phyloP scores from a whole-genome alignment of 805 yeast species.

The Myxozyma sirexii region DNA sequence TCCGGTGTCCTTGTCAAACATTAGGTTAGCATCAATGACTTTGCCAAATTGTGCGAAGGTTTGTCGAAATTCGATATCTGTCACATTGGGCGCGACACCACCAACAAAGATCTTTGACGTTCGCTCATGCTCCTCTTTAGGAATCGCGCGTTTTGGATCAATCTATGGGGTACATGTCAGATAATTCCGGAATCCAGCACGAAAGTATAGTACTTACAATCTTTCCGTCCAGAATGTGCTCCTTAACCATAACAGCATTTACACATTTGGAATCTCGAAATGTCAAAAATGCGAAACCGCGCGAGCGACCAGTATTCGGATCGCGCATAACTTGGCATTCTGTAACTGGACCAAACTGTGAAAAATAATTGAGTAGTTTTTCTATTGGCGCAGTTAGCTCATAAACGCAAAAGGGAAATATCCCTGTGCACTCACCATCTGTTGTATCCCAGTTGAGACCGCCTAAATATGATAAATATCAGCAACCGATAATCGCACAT shows the following conservation, averaged over 20 bases:
- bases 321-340: slow-evolving; percentile 95
- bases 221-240: slow-evolving; percentile 91
- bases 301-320: slow-evolving; percentile 73
- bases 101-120: slow-evolving; percentile 97
- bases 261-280: slow-evolving; percentile 82
- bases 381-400: slow-evolving; percentile 45
- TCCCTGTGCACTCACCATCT: slow-evolving; percentile 48
- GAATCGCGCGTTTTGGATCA: slow-evolving; percentile 97
- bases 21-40: slow-evolving; percentile 92
- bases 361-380: slow-evolving; percentile 75
- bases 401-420: background rate
- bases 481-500: too few species aligned
- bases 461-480: slow-evolving; percentile 65
- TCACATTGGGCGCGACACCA: slow-evolving; percentile 91
- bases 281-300: slow-evolving; percentile 94
- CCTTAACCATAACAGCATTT: slow-evolving; percentile 79
- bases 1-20: slow-evolving; percentile 97
- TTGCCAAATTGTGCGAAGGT: slow-evolving; percentile 87
- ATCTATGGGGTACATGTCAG: too few species aligned
- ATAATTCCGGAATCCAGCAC: background rate
- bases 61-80: slow-evolving; percentile 83
- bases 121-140: slow-evolving; percentile 94
- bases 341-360: slow-evolving; percentile 83
- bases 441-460: slow-evolving; percentile 98
- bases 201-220: slow-evolving; percentile 44